Evolutionary conservation across 768 basidiomycete genomes (phyloP), one percentile per base, ranked within the genome.

Genomic region (Sporobolomyces roseus): DNA sequence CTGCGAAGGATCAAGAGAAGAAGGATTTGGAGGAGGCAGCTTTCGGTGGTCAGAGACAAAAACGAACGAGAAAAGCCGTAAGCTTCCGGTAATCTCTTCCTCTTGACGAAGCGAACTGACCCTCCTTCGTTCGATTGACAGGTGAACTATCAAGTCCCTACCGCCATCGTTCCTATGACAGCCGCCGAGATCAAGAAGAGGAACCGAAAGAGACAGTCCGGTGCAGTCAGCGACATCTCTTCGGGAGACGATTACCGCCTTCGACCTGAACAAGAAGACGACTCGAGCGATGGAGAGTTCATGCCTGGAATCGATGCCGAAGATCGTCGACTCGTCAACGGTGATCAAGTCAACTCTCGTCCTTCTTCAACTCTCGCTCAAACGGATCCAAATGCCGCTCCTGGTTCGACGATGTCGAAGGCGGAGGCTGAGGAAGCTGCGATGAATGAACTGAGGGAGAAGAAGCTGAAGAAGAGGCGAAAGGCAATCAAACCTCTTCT

Each of bases 221-320:
- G 32, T n/a, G 30, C 10, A 2, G 38, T 19, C n/a, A 21, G 35
- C n/a, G 56, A 29, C 10, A 38, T 43, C 23, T 53, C 50, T 9
- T 69, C 62, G 27, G 56, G 67, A 49, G 67, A 64, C 49, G 67
- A 69, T 21, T 69, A 49, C 33, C 61, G 61, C 19, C 29, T 38
- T 12, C 55, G 41, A 19, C 13, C 13, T 1, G 56, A 64, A 5
- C 61, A 46, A 2, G 14, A 41, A 6, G 45, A 17, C 61, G 58
- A 7, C 45, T 60, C 62, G 6, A 54, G 55, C n/a, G 38, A n/a
- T 25, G 62, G 64, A 49, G 67, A 69, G 19, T 38, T 12, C 13
- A 8, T 12, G 7, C 56, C 38, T 4, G 25, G 25, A 21, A 35
- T 63, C 49, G 66, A 68, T 5, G 49, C 51, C 49, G 66, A 68